Percentiles rank a stretch among this genome's conserved stretches.
Conservation (phyloP, 2,329 filamentous ascomycete genomes). For the Erysiphe pisi region DNA sequence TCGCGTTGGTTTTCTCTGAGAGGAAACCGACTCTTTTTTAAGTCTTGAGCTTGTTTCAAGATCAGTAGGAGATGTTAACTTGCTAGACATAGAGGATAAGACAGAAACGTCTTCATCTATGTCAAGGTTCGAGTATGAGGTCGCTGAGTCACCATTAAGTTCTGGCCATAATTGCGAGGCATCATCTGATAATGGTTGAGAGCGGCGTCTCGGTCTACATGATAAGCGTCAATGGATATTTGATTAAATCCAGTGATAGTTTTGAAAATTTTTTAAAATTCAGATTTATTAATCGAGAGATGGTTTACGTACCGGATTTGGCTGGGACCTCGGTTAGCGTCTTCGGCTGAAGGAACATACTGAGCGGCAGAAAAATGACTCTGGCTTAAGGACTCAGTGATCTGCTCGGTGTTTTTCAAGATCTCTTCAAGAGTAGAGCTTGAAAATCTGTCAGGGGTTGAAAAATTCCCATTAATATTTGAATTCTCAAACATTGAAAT, state of each 20-base stretch:
- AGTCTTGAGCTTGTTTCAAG: conserved; percentile 38
- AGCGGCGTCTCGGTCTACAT: conserved; percentile 32
- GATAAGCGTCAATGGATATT: conserved; percentile 31
- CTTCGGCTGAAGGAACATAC: conserved; percentile 31
- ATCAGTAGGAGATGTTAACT: conserved; percentile 52
- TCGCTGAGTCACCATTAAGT: conserved; percentile 40
- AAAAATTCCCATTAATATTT: conserved; percentile 33
- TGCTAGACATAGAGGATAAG: conserved; percentile 49
- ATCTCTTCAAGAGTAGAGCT: conserved; percentile 31
- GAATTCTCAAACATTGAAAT: conserved; percentile 37
- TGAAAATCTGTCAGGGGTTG: conserved; percentile 34
- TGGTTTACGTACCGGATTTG: conserved; percentile 34
- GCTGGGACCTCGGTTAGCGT: conserved; percentile 31
- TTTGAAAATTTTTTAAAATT: conserved; percentile 5
- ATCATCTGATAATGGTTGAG: conserved; percentile 33
- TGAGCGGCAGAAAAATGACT: conserved; percentile 30
- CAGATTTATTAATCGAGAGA: conserved; percentile 30
- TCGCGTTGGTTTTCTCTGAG: conserved; percentile 37
- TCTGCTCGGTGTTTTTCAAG: conserved; percentile 33
- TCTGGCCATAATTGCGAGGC: conserved; percentile 35
- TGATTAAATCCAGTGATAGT: background rate
- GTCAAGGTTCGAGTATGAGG: conserved; percentile 48
- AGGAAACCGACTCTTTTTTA: conserved; percentile 32
- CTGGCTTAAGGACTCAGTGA: conserved; percentile 33
- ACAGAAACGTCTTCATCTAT: conserved; percentile 42